These are phyloP conservation scores for Boletus austroedulis DNA, from an alignment of 1,284 basidiomycete species.

Conservation along the genomic window DNA sequence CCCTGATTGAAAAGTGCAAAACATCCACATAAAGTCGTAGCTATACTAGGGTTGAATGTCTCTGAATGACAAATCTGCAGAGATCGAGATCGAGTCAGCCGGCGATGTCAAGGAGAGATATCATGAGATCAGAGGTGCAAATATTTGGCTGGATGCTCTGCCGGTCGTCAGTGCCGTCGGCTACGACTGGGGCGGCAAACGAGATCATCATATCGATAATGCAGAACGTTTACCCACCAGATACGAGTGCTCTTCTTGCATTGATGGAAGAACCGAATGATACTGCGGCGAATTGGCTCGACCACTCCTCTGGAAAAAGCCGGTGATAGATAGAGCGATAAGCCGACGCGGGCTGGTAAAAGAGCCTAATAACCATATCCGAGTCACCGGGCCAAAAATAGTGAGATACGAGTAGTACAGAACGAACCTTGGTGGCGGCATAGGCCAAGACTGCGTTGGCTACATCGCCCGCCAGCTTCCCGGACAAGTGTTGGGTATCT, in stretches of 20 bases:
- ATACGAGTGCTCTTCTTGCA: not conserved
- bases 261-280: constrained; percentile 25
- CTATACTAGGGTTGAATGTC: not conserved
- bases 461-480: constrained; percentile 64
- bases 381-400: constrained; percentile 5
- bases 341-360: constrained; percentile 62
- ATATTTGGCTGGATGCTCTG: constrained; percentile 37
- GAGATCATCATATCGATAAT: constrained; percentile 32
- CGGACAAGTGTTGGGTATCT: constrained; percentile 30
- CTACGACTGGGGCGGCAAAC: constrained; percentile 40
- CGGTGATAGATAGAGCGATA: constrained; percentile 75
- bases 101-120: not conserved
- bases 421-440: constrained; percentile 71
- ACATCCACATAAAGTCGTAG: not conserved
- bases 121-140: constrained; percentile 33
- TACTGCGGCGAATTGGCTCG: constrained; percentile 48
- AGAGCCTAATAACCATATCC: constrained; percentile 55
- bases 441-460: constrained; percentile 84
- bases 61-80: constrained; percentile 2
- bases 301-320: constrained; percentile 66
- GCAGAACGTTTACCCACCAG: constrained; percentile 14
- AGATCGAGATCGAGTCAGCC: constrained; percentile 11
- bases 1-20: constrained; percentile 21
- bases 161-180: constrained; percentile 33
- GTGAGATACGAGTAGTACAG: not conserved